Conservation (phyloP, 306 rosid species). For the Begonia peltatifolia region DNA sequence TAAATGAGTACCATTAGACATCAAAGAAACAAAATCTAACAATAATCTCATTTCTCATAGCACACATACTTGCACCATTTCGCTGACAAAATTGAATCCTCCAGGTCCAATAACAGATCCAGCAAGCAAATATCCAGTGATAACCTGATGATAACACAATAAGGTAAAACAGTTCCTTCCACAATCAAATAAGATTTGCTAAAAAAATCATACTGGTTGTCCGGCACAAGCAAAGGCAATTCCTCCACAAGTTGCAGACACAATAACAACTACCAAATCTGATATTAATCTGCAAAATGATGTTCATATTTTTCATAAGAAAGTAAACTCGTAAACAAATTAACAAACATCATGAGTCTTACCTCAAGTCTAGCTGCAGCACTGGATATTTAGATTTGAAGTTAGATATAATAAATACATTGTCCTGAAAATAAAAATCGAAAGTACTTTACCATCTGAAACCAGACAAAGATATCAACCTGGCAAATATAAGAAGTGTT, state of each 20-base stretch:
- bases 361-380: slow-evolving; percentile 43
- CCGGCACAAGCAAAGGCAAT: slow-evolving; percentile 55
- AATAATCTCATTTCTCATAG: too few relatives aligned
- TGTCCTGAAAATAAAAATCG: slow-evolving; percentile 18
- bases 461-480: too few relatives aligned
- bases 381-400: slow-evolving; percentile 48
- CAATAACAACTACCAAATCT: slow-evolving; percentile 41
- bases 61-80: slow-evolving; percentile 38
- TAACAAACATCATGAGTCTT: not conserved
- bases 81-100: slow-evolving; percentile 41
- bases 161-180: not conserved
- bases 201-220: slow-evolving; percentile 33
- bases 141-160: slow-evolving; percentile 20
- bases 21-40: too few relatives aligned
- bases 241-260: slow-evolving; percentile 50
- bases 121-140: slow-evolving; percentile 41
- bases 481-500: not conserved
- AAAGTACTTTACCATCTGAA: not conserved
- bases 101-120: slow-evolving; percentile 48
- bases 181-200: slow-evolving; percentile 2
- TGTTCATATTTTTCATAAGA: not conserved
- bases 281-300: slow-evolving; percentile 32
- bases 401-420: slow-evolving; percentile 39
- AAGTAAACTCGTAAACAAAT: too few relatives aligned
- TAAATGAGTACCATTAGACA: too few relatives aligned